phyloP scores from a whole-genome alignment of 2,329 filamentous ascomycete species.

The Xylaria sp. region DNA sequence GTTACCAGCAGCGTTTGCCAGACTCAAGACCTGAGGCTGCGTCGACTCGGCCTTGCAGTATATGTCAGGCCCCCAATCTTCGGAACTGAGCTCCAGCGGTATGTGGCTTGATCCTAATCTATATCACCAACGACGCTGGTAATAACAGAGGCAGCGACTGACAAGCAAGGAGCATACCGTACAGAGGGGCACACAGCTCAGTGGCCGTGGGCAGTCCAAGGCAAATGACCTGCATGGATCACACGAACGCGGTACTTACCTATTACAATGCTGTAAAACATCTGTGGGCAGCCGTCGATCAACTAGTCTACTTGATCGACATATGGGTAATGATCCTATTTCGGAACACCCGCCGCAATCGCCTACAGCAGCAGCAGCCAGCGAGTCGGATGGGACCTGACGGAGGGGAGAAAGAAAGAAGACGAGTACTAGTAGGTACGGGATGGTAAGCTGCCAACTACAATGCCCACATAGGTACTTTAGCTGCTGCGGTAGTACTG shows the following conservation, averaged over 20 bases:
- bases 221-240: conserved; percentile 21
- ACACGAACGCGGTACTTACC: conserved; percentile 17
- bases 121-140: conserved; percentile 3
- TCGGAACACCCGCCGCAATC: conserved; percentile 29
- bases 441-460: not conserved
- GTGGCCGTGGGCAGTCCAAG: not conserved
- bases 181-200: conserved; percentile 1
- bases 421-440: not conserved
- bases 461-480: too few species aligned
- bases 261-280: conserved; percentile 24
- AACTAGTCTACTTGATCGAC: conserved; percentile 34
- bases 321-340: conserved; percentile 25
- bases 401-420: not conserved
- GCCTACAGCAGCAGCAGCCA: conserved; percentile 1
- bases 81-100: conserved; percentile 1
- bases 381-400: not conserved
- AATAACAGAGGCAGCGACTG: conserved; percentile 3
- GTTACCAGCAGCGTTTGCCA: conserved; percentile 2
- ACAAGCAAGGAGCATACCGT: not conserved
- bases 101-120: conserved; percentile 29
- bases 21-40: conserved; percentile 4
- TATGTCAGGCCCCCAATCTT: conserved; percentile 15
- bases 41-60: not conserved
- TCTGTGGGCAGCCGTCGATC: conserved; percentile 33
- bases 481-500: too few species aligned